Base-by-base conservation (phyloP, 805 yeast genomes). In the Suhomyces vadensis region DNA sequence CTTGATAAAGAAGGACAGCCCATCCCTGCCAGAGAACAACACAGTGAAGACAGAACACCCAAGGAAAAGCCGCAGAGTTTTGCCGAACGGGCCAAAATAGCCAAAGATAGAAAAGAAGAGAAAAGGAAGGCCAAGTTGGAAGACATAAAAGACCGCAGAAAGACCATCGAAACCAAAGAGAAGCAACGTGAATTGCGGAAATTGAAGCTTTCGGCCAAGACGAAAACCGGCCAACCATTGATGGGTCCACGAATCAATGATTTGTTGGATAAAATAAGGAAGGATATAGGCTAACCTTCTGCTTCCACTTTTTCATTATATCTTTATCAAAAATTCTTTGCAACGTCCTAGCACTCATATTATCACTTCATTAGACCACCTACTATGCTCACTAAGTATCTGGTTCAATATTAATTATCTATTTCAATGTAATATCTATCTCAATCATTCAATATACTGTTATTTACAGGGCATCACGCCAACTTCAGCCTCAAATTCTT, bases 161-260 rank as follows among this genome's bases (percentile, higher is more conserved):
- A 58, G 25, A 60, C 59, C 10, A 54, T 67, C n/a, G 71, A 63
- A 31, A 46, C 57, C 68, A 47, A 69, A 70, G 35, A 65, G 56
- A 53, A 60, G 61, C 57, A 79, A 69, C 47, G 73, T 63, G 56
- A 69, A 57, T 33, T 67, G 69, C 56, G 65, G 77, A 54, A 77
- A 69, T 58, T 67, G 54, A 54, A 58, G 20, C 48, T 71, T 3
- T 47, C 64, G 6, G 72, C 76, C 46, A 82, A 71, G 49, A 91
- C 96, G 1, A 73, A 73, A 54, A 59, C 69, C 3, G 98, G 98
- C 0, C 98, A 91, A 62, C 97, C 97, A 2, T 65, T 79, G 36
- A 87, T 91, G 92, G 96, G 89, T 0, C 95, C 96, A 11, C 79
- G 95, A 63, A 87, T 91, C 46, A 83, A 81, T 44, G 79, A 81